Evolutionary conservation across 768 basidiomycete species (phyloP).

Genomic region (Glaciozyma martinii): DNA sequence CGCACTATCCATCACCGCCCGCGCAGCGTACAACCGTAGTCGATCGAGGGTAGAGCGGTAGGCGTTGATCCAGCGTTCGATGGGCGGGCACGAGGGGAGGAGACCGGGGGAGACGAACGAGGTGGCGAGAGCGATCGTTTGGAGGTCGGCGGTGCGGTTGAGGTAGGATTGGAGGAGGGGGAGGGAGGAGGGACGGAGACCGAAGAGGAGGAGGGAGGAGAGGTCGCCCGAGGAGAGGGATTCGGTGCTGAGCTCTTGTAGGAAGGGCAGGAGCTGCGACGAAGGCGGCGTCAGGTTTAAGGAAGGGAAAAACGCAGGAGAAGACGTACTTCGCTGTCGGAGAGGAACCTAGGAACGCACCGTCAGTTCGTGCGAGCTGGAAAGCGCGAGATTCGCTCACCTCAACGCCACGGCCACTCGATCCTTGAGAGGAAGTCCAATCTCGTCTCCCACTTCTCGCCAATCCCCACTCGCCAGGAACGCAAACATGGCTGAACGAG

Average conservation of each 20-base stretch:
- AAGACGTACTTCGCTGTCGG: slow-evolving; percentile 18
- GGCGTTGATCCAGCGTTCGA: slow-evolving; percentile 27
- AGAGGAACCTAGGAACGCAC: slow-evolving; percentile 6
- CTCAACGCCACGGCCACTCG: slow-evolving; percentile 25
- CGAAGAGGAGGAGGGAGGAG: slow-evolving; percentile 29
- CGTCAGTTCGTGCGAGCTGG: background rate
- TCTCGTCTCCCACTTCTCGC: slow-evolving; percentile 29
- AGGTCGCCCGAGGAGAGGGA: slow-evolving; percentile 23
- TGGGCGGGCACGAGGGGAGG: slow-evolving; percentile 19
- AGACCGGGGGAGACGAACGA: slow-evolving; percentile 27
- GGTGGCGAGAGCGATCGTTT: slow-evolving; percentile 28
- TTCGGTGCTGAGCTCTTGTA: slow-evolving; percentile 19
- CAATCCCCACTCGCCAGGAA: slow-evolving; percentile 28
- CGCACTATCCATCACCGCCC: slow-evolving; percentile 22
- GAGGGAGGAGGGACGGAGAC: slow-evolving; percentile 9
- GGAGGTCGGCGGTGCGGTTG: slow-evolving; percentile 25
- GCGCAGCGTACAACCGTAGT: slow-evolving; percentile 18
- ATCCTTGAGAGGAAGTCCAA: slow-evolving; percentile 24
- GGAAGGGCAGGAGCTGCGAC: slow-evolving; percentile 25
- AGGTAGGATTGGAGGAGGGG: slow-evolving; percentile 13
- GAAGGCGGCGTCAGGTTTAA: background rate
- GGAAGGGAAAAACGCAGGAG: background rate
- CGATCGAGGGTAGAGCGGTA: slow-evolving; percentile 26
- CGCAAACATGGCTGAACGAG: slow-evolving; percentile 22
- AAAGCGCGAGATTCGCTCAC: background rate